phyloP scores from a whole-genome alignment of 441 rosid genomes.

The Hura crepitans region DNA sequence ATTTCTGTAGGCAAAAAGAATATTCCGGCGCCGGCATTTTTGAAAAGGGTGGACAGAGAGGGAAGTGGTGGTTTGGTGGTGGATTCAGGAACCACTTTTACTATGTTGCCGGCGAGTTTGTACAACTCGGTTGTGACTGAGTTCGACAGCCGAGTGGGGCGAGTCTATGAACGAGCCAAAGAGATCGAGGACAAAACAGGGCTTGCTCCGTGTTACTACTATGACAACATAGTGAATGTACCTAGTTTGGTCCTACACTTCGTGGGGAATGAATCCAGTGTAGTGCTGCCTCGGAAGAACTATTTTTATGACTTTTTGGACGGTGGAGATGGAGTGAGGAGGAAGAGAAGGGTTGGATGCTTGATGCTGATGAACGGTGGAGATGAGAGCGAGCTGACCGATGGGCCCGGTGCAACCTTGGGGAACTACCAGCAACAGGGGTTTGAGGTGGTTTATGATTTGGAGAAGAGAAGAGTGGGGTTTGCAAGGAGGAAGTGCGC shows the following conservation, averaged over 20 bases:
- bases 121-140: constrained; percentile 53
- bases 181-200: constrained; percentile 66
- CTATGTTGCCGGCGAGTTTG: constrained; percentile 74
- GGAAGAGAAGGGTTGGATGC: constrained; percentile 65
- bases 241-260: constrained; percentile 59
- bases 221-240: constrained; percentile 37
- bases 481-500: constrained; percentile 80
- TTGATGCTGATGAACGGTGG: constrained; percentile 94
- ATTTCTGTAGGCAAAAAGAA: constrained; percentile 64
- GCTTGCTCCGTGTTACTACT: constrained; percentile 69
- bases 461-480: constrained; percentile 67
- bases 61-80: constrained; percentile 90
- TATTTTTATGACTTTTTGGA: constrained; percentile 75
- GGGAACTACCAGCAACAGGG: constrained; percentile 98
- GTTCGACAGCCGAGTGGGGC: constrained; percentile 58
- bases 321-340: constrained; percentile 41
- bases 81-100: constrained; percentile 91
- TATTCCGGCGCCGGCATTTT: constrained; percentile 60
- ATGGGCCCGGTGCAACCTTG: constrained; percentile 76
- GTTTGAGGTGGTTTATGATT: constrained; percentile 85
- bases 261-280: constrained; percentile 64
- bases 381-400: constrained; percentile 61
- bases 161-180: constrained; percentile 51
- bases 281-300: constrained; percentile 67
- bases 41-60: constrained; percentile 42